Conservation (phyloP, 768 basidiomycete genomes). For the Rhizopogon rudus region DNA sequence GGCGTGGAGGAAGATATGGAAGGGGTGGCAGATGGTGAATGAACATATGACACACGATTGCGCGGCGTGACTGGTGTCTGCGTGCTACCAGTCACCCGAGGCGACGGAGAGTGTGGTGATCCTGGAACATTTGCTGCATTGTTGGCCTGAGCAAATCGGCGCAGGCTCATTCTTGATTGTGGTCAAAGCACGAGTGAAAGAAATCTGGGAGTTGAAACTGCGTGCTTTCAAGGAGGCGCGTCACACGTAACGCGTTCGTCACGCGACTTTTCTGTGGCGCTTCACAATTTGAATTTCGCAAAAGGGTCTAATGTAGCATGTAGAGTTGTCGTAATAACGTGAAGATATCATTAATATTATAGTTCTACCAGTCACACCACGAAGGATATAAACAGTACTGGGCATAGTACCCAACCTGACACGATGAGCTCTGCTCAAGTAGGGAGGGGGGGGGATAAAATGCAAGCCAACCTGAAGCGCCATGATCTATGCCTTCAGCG, state of each 20-base stretch:
- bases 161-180: slow-evolving; percentile 41
- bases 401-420: too few species aligned
- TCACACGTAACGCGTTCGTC: slow-evolving; percentile 23
- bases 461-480: too few species aligned
- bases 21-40: slow-evolving; percentile 61
- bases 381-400: too few species aligned
- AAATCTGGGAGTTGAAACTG: neutral
- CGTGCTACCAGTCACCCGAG: slow-evolving; percentile 24
- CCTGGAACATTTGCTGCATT: slow-evolving; percentile 35
- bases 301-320: too few species aligned
- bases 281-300: too few species aligned
- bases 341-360: too few species aligned
- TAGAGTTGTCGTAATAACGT: too few species aligned
- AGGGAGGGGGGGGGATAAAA: too few species aligned
- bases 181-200: slow-evolving; percentile 1
- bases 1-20: slow-evolving; percentile 73
- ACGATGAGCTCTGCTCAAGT: too few species aligned
- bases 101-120: slow-evolving; percentile 39
- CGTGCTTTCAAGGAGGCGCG: slow-evolving; percentile 16
- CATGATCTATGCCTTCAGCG: too few species aligned
- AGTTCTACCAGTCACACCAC: too few species aligned
- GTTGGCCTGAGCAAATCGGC: slow-evolving; percentile 51
- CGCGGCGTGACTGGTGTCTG: slow-evolving; percentile 42
- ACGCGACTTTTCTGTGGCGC: slow-evolving; percentile 8
- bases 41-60: slow-evolving; percentile 46